Conservation (phyloP, 2,329 filamentous ascomycete species). For the Fusarium secorum region DNA sequence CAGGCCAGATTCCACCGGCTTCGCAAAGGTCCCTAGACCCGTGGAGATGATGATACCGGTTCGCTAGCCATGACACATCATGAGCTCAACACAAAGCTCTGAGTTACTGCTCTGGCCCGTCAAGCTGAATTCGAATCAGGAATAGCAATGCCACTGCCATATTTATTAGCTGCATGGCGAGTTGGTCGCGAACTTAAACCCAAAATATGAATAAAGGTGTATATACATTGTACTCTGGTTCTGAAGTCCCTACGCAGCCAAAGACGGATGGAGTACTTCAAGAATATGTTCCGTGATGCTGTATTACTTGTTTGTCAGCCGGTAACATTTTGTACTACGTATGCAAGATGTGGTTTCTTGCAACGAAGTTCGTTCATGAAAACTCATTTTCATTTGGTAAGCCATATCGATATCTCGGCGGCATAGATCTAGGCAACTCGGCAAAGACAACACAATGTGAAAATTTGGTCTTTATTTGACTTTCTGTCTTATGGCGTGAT, state of each 20-base stretch:
- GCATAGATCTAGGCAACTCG: neutral
- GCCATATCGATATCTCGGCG: neutral
- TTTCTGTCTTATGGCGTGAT: neutral
- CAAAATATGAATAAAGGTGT: neutral
- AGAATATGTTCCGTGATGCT: neutral
- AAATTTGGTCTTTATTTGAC: neutral
- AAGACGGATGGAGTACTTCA: neutral
- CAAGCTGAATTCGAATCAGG: neutral
- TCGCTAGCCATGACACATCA: neutral
- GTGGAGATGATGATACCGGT: neutral
- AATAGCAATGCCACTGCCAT: neutral
- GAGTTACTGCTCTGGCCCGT: neutral
- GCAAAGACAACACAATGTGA: neutral
- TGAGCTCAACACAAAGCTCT: neutral
- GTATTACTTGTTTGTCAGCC: neutral
- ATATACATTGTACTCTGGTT: neutral
- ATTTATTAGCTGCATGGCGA: neutral
- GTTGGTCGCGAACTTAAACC: neutral
- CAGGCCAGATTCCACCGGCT: neutral
- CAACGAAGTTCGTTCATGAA: neutral
- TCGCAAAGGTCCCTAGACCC: neutral
- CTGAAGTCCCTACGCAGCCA: neutral
- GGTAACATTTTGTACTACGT: neutral
- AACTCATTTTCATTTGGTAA: neutral
- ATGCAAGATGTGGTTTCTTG: neutral